A percentile compares a stretch with the other conserved stretches of the same genome.
phyloP scores from a whole-genome alignment of 2,329 filamentous ascomycete genomes.

The Diaporthe longicolla region DNA sequence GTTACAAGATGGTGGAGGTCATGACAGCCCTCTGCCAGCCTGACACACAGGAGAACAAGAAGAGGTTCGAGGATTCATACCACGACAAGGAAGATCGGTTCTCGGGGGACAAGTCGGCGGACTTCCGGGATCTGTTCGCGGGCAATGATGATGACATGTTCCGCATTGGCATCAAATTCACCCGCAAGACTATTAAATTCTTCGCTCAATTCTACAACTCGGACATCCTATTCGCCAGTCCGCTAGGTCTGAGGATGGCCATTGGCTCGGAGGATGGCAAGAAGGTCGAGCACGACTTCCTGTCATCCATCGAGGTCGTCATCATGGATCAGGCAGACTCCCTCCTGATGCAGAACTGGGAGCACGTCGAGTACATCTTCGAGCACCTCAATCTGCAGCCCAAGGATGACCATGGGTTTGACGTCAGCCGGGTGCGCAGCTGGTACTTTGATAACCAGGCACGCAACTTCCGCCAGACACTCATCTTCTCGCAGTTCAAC shows the following conservation, averaged over 20 bases:
- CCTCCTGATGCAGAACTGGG: conserved; percentile 98
- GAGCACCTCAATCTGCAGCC: conserved; percentile 92
- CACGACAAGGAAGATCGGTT: conserved; percentile 77
- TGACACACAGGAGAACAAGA: conserved; percentile 95
- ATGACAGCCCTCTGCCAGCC: conserved; percentile 83
- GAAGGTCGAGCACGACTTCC: conserved; percentile 85
- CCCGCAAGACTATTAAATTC: conserved; percentile 93
- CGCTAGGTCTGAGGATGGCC: conserved; percentile 89
- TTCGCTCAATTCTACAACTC: conserved; percentile 97
- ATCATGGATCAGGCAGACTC: conserved; percentile 94
- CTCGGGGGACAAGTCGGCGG: conserved; percentile 81
- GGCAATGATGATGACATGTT: conserved; percentile 99
- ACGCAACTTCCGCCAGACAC: conserved; percentile 84
- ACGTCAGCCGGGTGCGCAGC: conserved; percentile 89
- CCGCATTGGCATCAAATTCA: conserved; percentile 95
- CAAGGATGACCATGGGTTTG: conserved; percentile 89
- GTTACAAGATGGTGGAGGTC: conserved; percentile 81
- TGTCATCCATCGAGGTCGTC: conserved; percentile 92
- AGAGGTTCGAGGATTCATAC: conserved; percentile 90
- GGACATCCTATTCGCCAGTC: conserved; percentile 93
- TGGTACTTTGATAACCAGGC: conserved; percentile 96
- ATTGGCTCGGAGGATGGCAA: conserved; percentile 81
- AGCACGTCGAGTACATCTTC: conserved; percentile 93
- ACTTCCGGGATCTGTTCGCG: conserved; percentile 90
- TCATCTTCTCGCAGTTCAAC: conserved; percentile 85